Conservation (phyloP, 1,139 yeast genomes). For the Saccharomyces hybrid region DNA sequence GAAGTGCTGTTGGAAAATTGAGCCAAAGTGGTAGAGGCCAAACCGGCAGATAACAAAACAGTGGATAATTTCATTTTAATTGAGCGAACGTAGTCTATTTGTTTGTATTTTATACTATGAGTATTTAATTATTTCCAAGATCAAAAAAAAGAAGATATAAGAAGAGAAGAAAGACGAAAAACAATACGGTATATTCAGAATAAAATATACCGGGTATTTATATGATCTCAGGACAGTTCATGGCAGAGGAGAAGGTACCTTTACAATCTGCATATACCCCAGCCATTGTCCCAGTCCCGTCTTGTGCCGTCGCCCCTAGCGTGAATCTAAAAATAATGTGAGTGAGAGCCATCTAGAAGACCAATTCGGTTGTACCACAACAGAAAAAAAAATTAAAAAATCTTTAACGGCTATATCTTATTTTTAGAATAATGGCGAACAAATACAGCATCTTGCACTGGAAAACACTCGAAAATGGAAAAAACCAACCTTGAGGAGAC, state of each 20-base stretch:
- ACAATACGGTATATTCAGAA: no score
- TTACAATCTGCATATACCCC: no score
- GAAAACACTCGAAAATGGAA: neutral
- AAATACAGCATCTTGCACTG: neutral
- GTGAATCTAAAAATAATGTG: neutral
- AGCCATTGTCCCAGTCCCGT: no score
- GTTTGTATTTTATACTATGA: neutral
- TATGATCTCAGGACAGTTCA: no score
- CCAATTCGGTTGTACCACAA: neutral
- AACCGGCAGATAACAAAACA: conserved; percentile 4
- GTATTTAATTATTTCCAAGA: neutral
- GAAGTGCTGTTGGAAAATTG: conserved; percentile 2
- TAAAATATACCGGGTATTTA: no score
- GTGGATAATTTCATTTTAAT: conserved; percentile 10
- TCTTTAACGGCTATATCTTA: neutral
- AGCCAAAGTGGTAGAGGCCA: conserved; percentile 10
- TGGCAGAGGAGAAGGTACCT: no score
- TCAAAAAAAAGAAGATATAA: neutral
- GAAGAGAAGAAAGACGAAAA: neutral
- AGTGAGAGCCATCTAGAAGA: neutral
- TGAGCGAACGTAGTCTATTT: neutral
- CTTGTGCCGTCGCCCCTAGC: neutral
- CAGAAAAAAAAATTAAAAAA: neutral
- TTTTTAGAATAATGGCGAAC: neutral
- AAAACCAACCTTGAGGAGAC: neutral